phyloP scores from a whole-genome alignment of 108 stramenopile species.

The Schizochytrium sp. region DNA sequence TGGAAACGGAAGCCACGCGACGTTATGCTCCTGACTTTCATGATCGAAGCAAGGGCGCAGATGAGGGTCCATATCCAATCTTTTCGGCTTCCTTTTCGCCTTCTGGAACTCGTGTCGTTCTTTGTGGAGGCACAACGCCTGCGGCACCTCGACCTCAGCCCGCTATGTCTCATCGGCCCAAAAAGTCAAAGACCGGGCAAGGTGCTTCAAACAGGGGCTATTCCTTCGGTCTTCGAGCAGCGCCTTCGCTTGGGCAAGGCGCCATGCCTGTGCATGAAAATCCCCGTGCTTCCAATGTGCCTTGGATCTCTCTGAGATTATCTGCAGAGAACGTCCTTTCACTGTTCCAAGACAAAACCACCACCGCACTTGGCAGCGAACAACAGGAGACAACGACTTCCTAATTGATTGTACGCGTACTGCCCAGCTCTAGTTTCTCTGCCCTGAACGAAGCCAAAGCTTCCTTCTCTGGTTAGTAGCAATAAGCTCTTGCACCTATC shows the following conservation, averaged over 20 bases:
- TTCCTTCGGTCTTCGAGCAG: not conserved
- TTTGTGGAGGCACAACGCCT: conserved; percentile 1
- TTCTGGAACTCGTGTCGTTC: not conserved
- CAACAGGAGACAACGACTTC: no score
- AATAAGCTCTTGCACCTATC: no score
- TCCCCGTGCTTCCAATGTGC: not conserved
- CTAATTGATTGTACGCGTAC: no score
- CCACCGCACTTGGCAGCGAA: no score
- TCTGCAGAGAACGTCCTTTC: not conserved
- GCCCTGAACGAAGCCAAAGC: no score
- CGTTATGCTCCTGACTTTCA: not conserved
- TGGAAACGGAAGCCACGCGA: not conserved
- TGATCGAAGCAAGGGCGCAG: not conserved
- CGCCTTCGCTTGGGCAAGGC: not conserved
- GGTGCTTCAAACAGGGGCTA: no score
- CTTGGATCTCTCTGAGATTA: not conserved
- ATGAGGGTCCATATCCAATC: not conserved
- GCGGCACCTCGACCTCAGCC: not conserved
- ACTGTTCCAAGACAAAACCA: no score
- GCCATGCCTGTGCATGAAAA: not conserved
- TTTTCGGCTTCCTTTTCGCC: not conserved
- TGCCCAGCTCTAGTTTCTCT: no score
- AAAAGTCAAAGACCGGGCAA: no score
- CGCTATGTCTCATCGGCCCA: no score
- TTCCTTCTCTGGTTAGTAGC: no score